Conservation (phyloP, 2,329 filamentous ascomycete genomes). For the Diaporthe destruens region DNA sequence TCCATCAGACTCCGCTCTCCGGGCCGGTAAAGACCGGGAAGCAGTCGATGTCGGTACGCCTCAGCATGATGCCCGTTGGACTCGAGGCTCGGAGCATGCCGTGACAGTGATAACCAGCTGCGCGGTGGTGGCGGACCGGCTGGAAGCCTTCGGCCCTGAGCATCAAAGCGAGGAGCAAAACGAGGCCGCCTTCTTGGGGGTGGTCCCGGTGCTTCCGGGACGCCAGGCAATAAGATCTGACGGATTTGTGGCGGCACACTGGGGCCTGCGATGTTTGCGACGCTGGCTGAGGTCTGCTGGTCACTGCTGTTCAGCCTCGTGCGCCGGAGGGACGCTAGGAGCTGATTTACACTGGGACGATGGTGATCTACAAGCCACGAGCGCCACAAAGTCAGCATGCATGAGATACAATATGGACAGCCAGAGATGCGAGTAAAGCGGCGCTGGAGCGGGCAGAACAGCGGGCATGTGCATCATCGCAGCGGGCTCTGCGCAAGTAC, state of each 20-base stretch:
- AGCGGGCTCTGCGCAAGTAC: not conserved
- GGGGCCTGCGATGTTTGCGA: slow-evolving; percentile 51
- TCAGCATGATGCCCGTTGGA: not conserved
- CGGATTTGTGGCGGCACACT: slow-evolving; percentile 71
- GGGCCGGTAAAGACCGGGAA: slow-evolving; percentile 62
- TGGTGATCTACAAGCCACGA: slow-evolving; percentile 48
- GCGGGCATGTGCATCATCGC: slow-evolving; percentile 31
- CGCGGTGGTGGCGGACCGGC: slow-evolving; percentile 70
- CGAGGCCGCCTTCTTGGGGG: slow-evolving; percentile 60
- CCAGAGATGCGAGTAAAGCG: not conserved
- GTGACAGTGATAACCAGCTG: slow-evolving; percentile 64
- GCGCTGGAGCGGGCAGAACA: not conserved
- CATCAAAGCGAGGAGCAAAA: slow-evolving; percentile 58
- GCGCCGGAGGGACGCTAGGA: slow-evolving; percentile 69
- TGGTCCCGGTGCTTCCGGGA: slow-evolving; percentile 68
- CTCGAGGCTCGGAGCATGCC: slow-evolving; percentile 44
- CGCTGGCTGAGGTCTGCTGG: slow-evolving; percentile 41
- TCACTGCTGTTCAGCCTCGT: slow-evolving; percentile 50
- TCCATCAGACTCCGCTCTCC: slow-evolving; percentile 64
- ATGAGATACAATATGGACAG: slow-evolving; percentile 1
- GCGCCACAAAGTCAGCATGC: slow-evolving; percentile 33
- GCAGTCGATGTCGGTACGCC: slow-evolving; percentile 36
- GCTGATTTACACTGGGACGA: slow-evolving; percentile 68
- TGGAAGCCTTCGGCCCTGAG: slow-evolving; percentile 63
- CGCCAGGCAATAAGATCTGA: slow-evolving; percentile 63